Conservation (phyloP, 1,284 basidiomycete genomes). For the Xanthoconium separans region DNA sequence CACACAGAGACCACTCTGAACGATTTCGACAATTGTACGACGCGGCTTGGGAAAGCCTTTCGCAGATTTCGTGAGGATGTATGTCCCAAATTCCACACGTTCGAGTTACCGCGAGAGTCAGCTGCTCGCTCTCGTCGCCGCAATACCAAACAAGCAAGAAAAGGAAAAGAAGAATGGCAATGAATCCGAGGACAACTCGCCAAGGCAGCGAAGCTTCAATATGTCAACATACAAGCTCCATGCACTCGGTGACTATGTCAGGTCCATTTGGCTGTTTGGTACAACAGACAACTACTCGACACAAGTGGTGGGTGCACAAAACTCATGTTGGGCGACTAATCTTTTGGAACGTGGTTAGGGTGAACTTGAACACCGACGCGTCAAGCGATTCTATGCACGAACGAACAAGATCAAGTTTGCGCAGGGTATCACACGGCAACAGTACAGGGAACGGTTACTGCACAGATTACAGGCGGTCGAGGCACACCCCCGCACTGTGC, state of each 20-base stretch:
- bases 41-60: neutral
- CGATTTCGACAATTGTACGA: slow-evolving; percentile 18
- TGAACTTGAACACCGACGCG: neutral
- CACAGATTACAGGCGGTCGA: neutral
- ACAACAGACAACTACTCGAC: neutral
- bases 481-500: no score
- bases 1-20: slow-evolving; percentile 32
- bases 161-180: no score
- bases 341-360: neutral
- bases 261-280: slow-evolving; percentile 16
- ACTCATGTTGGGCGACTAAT: no score
- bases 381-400: neutral
- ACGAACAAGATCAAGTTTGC: neutral
- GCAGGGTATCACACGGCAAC: neutral
- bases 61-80: neutral
- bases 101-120: slow-evolving; percentile 8
- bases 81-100: neutral
- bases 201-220: slow-evolving; percentile 23
- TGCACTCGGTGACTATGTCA: slow-evolving; percentile 32
- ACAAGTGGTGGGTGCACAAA: neutral
- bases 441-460: no score
- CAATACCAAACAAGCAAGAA: neutral
- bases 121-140: neutral
- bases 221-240: slow-evolving; percentile 36
- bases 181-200: neutral